Evolutionary conservation across 164 flowering plant genomes (phyloP), one percentile per base, ranked within the genome.

Genomic region (Sedum album): DNA sequence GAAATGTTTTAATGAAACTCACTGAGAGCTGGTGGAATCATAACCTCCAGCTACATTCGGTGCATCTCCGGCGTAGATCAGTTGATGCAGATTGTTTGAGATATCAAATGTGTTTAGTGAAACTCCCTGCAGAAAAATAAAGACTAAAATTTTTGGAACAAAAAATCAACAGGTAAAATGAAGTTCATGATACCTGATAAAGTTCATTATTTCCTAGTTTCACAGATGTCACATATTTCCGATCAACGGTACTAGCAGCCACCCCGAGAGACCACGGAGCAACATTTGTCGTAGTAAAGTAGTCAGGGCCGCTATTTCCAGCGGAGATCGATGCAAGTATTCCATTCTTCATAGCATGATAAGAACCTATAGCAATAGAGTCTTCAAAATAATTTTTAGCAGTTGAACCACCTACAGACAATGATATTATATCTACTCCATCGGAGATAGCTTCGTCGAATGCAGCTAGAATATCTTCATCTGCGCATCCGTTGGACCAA

Each of bases 361-460:
- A 35, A 35, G 38, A 3, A 7, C 38, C 38, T 35, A 35, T 35
- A 35, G 38, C 38, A 35, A 7, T 3, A 35, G 5, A 3, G 38
- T 35, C 5, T 7, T 35, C 5, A 7, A 35, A 35, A 35, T 35
- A 35, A 35, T 35, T 3, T 35, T 3, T 35, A 3, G 38, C 5
- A 35, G 7, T 35, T 35, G 38, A 35, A 35, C 38, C 38, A 35
- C 38, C 38, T 8, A 81, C 31, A 1, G 84, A 83, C 9, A 79
- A 14, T 7, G 86, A 75, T 8, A 83, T 74, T 7, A 83, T 77
- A 30, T 83, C 84, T 4, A 83, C 86, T 0, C 84, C 82, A 65
- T 83, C 86, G 0, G 78, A 79, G n/a, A 83, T 83, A 0, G 86
- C 86, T 53, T 80, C 83, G 41, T 85, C 85, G 60, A 83, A 83